phyloP scores from a whole-genome alignment of 192 early-diverging fungal species.

The Chytriomyces sp. region DNA sequence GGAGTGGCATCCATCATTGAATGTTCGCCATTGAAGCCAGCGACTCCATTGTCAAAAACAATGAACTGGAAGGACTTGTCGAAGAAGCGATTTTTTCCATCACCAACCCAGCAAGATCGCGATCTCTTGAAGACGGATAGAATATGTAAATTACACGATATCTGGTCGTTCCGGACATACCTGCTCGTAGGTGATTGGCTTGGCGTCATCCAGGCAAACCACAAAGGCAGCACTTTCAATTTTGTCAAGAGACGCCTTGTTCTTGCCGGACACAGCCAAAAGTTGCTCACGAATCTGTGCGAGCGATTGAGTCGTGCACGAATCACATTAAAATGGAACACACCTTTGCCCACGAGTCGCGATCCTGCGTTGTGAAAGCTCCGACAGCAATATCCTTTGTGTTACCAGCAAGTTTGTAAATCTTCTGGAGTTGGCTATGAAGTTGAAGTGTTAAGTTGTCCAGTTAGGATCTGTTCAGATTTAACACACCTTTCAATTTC shows the following conservation, averaged over 20 bases:
- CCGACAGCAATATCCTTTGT: conserved; percentile 78
- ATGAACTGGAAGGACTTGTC: conserved; percentile 97
- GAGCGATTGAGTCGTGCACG: no score
- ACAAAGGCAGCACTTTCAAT: conserved; percentile 88
- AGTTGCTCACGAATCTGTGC: conserved; percentile 10
- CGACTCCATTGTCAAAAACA: conserved; percentile 96
- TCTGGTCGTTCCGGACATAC: conserved; percentile 17
- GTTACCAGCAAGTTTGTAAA: conserved; percentile 70
- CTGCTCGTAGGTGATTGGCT: conserved; percentile 87
- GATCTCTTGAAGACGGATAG: conserved; percentile 32
- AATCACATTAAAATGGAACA: neutral
- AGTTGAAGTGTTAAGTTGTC: neutral
- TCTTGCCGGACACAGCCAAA: conserved; percentile 58
- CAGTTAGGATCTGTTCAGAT: no score
- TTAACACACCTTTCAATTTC: conserved; percentile 77
- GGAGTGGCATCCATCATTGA: conserved; percentile 93
- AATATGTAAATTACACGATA: neutral
- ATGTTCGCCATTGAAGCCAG: conserved; percentile 90
- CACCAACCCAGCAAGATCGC: conserved; percentile 92
- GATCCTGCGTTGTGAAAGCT: conserved; percentile 88
- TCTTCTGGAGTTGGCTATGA: conserved; percentile 62
- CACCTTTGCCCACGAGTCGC: conserved; percentile 89
- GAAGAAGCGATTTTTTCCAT: conserved; percentile 96
- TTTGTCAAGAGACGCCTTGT: conserved; percentile 71
- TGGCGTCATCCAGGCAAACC: conserved; percentile 86